Conservation (phyloP, 345 rosid genomes). For the Populus alba region DNA sequence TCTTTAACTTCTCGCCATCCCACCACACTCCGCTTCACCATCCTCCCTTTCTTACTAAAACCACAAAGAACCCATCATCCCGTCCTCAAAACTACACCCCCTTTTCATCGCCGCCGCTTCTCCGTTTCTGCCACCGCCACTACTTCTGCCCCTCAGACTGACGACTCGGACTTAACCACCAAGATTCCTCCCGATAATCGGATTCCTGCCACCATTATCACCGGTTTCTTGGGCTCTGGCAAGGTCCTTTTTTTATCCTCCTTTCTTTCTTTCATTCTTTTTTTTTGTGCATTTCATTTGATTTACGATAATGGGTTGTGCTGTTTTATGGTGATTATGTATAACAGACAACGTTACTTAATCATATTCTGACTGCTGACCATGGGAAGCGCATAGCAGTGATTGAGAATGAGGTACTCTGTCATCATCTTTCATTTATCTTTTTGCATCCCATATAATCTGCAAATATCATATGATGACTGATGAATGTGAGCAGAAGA, state of each 20-base stretch:
- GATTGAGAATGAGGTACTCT: conserved; percentile 84
- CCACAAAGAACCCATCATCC: conserved; percentile 4
- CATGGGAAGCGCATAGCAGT: conserved; percentile 97
- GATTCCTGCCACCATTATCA: conserved; percentile 90
- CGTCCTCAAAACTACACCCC: conserved; percentile 4
- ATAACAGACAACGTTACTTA: conserved; percentile 79
- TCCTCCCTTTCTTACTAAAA: conserved; percentile 35
- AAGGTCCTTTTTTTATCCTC: conserved; percentile 42
- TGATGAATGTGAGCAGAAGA: background rate
- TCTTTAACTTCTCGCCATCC: conserved; percentile 49
- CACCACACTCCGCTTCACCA: conserved; percentile 33
- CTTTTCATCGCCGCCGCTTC: conserved; percentile 41
- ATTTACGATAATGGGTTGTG: background rate
- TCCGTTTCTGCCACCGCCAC: conserved; percentile 53
- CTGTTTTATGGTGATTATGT: conserved; percentile 13
- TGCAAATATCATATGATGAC: too few species aligned
- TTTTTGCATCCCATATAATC: background rate
- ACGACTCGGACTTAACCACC: conserved; percentile 59
- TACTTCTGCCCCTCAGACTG: conserved; percentile 42
- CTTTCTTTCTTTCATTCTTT: background rate
- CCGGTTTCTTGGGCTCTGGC: conserved; percentile 93
- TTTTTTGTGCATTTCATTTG: background rate
- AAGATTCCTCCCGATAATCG: conserved; percentile 79
- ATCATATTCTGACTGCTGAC: conserved; percentile 89
- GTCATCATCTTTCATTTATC: background rate